Base-by-base conservation (phyloP, 73 alveolate species). In the Blepharisma japonicum region DNA sequence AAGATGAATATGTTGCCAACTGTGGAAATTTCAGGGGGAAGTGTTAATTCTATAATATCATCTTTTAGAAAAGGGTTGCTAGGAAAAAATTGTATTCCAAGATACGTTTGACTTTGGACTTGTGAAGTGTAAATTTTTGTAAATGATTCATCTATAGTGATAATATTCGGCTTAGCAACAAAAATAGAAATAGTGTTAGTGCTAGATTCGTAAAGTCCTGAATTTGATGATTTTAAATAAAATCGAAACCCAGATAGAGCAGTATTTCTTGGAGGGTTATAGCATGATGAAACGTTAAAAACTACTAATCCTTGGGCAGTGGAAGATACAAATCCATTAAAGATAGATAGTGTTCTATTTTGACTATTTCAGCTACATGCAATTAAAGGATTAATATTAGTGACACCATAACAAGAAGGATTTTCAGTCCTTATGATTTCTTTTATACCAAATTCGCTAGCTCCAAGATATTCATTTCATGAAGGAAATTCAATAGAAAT, bases 251-350 rank as follows among this genome's bases (percentile, higher is more conserved):
- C 72, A 7, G 72, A 14, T 56, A 56, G 9, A 7, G 72, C 20
- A 56, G 7, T 14, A 6, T 8, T 8, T 8, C 18, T 56, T 7
- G 72, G 72, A 14, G 72, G 72, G 18, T 56, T 56, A 7, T 8
- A 7, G 45, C 25, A 14, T 56, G 72, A 56, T 56, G 46, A 7
- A 6, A 56, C 72, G 8, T 8, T 56, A 56, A 56, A 56, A 20
- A 38, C 45, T 56, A 56, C 42, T 14, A 38, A 9, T 8, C 72
- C 72, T 56, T 8, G 6, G 9, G 46, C 42, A 6, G 20, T 20
- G 8, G 72, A 9, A 9, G 72, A n/a, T n/a, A n/a, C 18, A 56
- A 56, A 56, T 6, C 72, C 72, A 20, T 56, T 56, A 20, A 6
- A 9, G 6, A 56, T 38, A 6, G 7, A 7, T 56, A 56, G 18